Percentiles rank a stretch among this genome's conserved stretches.
These are phyloP conservation scores for Rosellinia necatrix DNA, from an alignment of 2,329 filamentous ascomycete genomes.

Conservation along the genomic window DNA sequence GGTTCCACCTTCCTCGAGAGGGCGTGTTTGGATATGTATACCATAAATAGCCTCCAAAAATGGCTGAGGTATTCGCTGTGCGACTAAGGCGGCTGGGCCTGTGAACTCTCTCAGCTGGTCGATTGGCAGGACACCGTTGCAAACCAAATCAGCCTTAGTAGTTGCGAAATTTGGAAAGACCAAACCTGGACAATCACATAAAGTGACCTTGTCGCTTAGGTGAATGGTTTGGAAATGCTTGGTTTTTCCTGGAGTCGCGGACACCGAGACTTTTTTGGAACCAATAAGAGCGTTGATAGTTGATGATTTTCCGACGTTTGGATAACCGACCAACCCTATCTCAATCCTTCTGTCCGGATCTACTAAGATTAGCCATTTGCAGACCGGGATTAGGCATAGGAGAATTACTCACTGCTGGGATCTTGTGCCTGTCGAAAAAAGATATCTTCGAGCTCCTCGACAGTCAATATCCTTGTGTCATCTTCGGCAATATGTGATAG, in stretches of 20 bases:
- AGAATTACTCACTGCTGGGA: slow-evolving; percentile 50
- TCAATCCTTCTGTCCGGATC: slow-evolving; percentile 70
- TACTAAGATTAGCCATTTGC: slow-evolving; percentile 39
- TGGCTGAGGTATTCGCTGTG: slow-evolving; percentile 80
- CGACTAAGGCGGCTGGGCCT: slow-evolving; percentile 82
- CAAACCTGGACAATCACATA: slow-evolving; percentile 97
- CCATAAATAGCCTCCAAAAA: slow-evolving; percentile 95
- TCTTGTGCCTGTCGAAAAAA: slow-evolving; percentile 77
- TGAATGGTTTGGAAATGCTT: slow-evolving; percentile 99
- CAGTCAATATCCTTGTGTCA: slow-evolving; percentile 82
- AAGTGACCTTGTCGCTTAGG: slow-evolving; percentile 82
- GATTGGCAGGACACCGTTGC: slow-evolving; percentile 92
- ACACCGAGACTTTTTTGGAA: slow-evolving; percentile 97
- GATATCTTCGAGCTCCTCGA: slow-evolving; percentile 88
- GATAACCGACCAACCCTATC: slow-evolving; percentile 95
- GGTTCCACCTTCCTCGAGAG: slow-evolving; percentile 89
- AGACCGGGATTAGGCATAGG: background rate
- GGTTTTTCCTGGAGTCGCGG: slow-evolving; percentile 95
- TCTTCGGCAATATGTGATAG: slow-evolving; percentile 53
- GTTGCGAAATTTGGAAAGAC: slow-evolving; percentile 98
- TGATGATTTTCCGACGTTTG: slow-evolving; percentile 98
- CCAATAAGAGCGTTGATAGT: slow-evolving; percentile 99
- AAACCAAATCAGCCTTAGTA: slow-evolving; percentile 94
- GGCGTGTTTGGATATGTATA: slow-evolving; percentile 80
- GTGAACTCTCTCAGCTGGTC: slow-evolving; percentile 94